Conservation (phyloP, 352 stramenopile genomes). For the Pythium aquatile region DNA sequence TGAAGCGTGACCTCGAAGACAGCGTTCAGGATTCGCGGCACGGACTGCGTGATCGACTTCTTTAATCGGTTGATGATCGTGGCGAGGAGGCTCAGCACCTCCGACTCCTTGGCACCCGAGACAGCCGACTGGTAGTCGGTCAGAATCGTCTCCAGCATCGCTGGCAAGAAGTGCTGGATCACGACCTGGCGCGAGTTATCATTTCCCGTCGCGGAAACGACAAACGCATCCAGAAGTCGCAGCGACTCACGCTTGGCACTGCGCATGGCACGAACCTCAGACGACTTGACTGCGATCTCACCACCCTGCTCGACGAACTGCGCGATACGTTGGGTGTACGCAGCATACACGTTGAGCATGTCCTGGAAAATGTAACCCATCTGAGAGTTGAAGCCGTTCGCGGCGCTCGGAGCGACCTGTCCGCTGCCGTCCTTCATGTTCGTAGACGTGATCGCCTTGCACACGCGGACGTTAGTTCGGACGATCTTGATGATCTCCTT, state of each 20-base stretch:
- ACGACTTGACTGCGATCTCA: constrained; percentile 94
- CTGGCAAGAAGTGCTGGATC: constrained; percentile 94
- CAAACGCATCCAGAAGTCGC: constrained; percentile 95
- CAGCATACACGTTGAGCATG: constrained; percentile 98
- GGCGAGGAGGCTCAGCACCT: constrained; percentile 95
- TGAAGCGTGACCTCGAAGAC: constrained; percentile 98
- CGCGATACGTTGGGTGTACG: constrained; percentile 97
- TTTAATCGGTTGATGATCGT: constrained; percentile 98
- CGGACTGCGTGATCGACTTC: constrained; percentile 70
- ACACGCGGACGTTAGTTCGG: constrained; percentile 97
- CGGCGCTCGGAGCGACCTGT: constrained; percentile 40
- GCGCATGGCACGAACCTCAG: constrained; percentile 91
- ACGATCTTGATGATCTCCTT: constrained; percentile 98
- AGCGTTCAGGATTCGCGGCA: constrained; percentile 95
- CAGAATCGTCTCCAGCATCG: constrained; percentile 96
- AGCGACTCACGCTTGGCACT: constrained; percentile 97
- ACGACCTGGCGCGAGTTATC: constrained; percentile 81
- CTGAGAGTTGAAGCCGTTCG: constrained; percentile 96
- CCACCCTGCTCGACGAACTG: constrained; percentile 87
- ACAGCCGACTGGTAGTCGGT: constrained; percentile 93
- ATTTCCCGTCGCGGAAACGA: constrained; percentile 82
- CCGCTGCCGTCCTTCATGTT: constrained; percentile 25
- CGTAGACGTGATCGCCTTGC: constrained; percentile 76
- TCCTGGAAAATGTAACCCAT: constrained; percentile 98
- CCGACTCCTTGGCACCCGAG: constrained; percentile 76